phyloP scores from a whole-genome alignment of 371 early-diverging fungal species.

The Mucor piriformis region DNA sequence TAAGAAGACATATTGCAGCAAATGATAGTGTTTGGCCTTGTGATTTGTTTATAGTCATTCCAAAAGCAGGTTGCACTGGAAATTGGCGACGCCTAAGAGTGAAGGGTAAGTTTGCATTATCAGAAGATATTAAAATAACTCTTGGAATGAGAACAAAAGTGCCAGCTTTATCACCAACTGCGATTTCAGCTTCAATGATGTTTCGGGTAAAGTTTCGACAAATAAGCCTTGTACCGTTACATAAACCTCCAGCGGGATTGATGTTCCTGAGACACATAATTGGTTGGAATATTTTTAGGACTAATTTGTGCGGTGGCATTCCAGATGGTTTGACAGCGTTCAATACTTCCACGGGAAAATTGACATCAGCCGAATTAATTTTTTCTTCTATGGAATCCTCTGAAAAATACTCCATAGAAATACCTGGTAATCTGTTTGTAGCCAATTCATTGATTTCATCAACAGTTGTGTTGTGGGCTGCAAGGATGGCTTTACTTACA shows the following conservation, averaged over 20 bases:
- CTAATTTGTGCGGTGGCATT: background rate
- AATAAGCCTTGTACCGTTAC: conserved; percentile 37
- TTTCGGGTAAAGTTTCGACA: background rate
- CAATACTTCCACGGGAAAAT: background rate
- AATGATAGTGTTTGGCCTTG: conserved; percentile 33
- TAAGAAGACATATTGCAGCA: conserved; percentile 27
- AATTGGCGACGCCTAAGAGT: conserved; percentile 9
- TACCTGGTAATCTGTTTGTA: background rate
- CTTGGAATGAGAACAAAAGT: conserved; percentile 1
- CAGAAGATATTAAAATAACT: background rate
- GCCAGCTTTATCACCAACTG: conserved; percentile 5
- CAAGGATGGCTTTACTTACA: background rate
- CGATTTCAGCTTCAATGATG: conserved; percentile 21
- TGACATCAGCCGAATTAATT: background rate
- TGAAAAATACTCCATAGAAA: background rate
- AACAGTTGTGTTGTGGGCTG: background rate
- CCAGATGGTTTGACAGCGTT: background rate
- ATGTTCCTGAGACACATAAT: conserved; percentile 7
- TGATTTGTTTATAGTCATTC: conserved; percentile 38
- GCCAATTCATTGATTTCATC: background rate
- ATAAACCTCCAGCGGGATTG: conserved; percentile 16
- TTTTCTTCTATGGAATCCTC: background rate
- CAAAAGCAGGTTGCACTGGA: conserved; percentile 27
- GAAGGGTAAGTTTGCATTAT: background rate
- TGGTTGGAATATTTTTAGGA: background rate